phyloP scores from a whole-genome alignment of 2,329 filamentous ascomycete species.

The Biscogniauxia sp. region DNA sequence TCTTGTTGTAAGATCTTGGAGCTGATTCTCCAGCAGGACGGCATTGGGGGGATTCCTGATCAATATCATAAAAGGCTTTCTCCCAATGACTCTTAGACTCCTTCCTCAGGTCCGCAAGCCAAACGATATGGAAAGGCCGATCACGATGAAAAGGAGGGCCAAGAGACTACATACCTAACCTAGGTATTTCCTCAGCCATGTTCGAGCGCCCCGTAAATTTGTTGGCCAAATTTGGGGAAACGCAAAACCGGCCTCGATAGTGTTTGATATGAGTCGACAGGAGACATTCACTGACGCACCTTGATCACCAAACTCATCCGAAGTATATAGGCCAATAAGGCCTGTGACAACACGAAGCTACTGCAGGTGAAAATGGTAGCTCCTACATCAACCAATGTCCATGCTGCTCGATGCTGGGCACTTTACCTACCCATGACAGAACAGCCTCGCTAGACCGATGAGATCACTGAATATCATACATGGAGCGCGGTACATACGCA shows the following conservation, averaged over 20 bases:
- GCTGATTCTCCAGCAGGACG: too few species aligned
- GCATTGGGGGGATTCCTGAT: too few species aligned
- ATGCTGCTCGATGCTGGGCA: constrained; percentile 49
- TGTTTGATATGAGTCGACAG: constrained; percentile 49
- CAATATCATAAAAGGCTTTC: too few species aligned
- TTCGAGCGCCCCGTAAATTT: constrained; percentile 33
- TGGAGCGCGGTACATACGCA: constrained; percentile 44
- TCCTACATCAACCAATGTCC: constrained; percentile 59
- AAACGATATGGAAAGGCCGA: constrained; percentile 20
- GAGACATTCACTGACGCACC: constrained; percentile 45
- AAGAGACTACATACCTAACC: too few species aligned
- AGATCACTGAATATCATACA: constrained; percentile 46
- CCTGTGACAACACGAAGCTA: constrained; percentile 51
- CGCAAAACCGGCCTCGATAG: constrained; percentile 52
- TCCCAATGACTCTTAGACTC: too few species aligned
- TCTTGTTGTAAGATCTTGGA: too few species aligned
- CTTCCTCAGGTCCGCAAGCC: constrained; percentile 13
- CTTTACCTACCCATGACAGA: constrained; percentile 60
- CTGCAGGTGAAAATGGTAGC: constrained; percentile 52
- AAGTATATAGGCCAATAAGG: constrained; percentile 53
- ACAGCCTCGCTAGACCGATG: constrained; percentile 35
- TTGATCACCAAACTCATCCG: constrained; percentile 45
- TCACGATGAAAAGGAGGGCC: constrained; percentile 37
- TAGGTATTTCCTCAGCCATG: constrained; percentile 49
- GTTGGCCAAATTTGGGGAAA: constrained; percentile 57